Base-by-base conservation (phyloP, 2,329 filamentous ascomycete species). In the Paecilomyces dactylethromorphus region DNA sequence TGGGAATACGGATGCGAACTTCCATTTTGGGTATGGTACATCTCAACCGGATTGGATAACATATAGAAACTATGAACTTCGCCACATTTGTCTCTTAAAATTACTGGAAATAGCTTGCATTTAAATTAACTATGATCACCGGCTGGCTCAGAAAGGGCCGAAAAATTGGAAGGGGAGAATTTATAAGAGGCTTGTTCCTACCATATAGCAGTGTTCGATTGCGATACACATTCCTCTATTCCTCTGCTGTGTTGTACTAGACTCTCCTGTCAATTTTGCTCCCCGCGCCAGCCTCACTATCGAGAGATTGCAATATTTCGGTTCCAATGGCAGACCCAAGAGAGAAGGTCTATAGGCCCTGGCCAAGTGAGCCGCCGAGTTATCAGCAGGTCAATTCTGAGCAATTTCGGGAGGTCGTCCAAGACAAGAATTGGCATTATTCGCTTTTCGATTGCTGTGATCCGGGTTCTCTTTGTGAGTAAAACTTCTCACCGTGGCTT, bases 381-480 rank as follows among this genome's bases (percentile, higher is more conserved):
- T 45, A 45, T 6, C 35, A 45, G 8, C 35, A 45, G 8, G 35
- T 15, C 15, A n/a, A 45, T 63, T 50, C 57, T 1, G 55, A 54
- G 1, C 39, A 60, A 21, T 12, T 54, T 3, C 35, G 18, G 6
- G 32, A 35, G 3, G 56, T 61, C 49, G 60, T 58, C 1, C 56
- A 63, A 2, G 64, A 59, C 22, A 53, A 4, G 1, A 35, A 55
- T 13, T 65, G 60, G 59, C 63, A 65, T 33, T 61, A 64, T 51
- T 64, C 64, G 5, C 56, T 65, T 4, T 63, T 58, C 12, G 58
- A 53, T 31, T 65, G 61, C 53, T 65, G 56, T 26, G 55, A 55
- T 0, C 61, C 64, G 5, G 58, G 58, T 31, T 59, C 64, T 29
- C 54, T 65, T n/a, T 65, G 62, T 65, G 54, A 11, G 64, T 54